These are phyloP conservation scores for Sugiyamaella mastotermitis DNA, from an alignment of 805 yeast species.

Conservation along the genomic window DNA sequence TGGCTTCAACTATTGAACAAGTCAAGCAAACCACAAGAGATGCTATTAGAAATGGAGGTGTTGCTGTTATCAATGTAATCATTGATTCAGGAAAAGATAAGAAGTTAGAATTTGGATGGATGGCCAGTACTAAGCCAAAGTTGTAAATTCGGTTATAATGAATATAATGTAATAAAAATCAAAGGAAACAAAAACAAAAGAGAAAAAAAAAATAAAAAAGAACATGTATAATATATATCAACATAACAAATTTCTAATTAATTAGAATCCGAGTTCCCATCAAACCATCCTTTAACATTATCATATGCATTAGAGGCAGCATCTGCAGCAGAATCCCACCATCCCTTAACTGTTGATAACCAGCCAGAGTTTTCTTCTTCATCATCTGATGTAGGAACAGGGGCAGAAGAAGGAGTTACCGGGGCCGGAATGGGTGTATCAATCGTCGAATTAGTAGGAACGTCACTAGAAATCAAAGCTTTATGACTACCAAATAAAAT, in stretches of 20 bases:
- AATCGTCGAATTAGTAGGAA: too few species aligned
- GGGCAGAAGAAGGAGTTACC: too few species aligned
- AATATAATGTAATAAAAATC: too few species aligned
- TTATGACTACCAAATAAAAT: slow-evolving; percentile 11
- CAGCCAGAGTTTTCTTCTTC: too few species aligned
- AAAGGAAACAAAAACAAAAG: too few species aligned
- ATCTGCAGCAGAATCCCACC: slow-evolving; percentile 1
- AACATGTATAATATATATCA: too few species aligned
- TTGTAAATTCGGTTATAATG: slow-evolving; percentile 13
- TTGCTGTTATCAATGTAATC: slow-evolving; percentile 53
- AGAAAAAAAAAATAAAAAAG: too few species aligned
- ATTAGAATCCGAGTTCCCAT: not conserved
- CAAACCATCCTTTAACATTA: too few species aligned
- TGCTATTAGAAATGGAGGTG: slow-evolving; percentile 34
- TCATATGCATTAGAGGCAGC: not conserved
- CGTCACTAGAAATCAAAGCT: too few species aligned
- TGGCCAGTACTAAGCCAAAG: slow-evolving; percentile 42
- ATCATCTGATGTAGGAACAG: too few species aligned
- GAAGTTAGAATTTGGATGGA: slow-evolving; percentile 63
- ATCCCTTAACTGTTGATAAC: not conserved
- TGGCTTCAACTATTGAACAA: slow-evolving; percentile 38
- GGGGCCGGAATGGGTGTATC: too few species aligned
- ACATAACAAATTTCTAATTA: not conserved
- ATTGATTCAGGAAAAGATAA: slow-evolving; percentile 52
- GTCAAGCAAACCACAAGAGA: slow-evolving; percentile 30